A percentile compares a stretch with the other conserved stretches of the same genome.
Conservation (phyloP, 2,329 filamentous ascomycete genomes). For the Gnomoniopsis smithogilvyi region DNA sequence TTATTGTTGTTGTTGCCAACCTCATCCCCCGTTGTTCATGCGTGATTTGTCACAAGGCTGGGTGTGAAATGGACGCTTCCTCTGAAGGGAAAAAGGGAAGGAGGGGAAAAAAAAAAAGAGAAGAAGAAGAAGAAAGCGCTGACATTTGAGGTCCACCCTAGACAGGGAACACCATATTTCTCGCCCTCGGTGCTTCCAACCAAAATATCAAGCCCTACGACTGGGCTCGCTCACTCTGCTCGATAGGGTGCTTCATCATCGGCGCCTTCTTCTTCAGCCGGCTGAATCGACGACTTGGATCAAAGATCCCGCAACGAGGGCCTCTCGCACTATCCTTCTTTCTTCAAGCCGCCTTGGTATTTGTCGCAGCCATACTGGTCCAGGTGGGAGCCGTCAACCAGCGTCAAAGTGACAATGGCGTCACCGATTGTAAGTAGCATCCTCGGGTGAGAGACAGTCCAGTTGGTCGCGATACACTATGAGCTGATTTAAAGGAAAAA, state of each 20-base stretch:
- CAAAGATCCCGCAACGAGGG: conserved; percentile 7
- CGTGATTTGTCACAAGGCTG: too few species aligned
- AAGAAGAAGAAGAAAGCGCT: not conserved
- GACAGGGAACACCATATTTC: conserved; percentile 39
- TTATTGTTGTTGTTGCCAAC: too few species aligned
- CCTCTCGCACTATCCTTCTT: conserved; percentile 11
- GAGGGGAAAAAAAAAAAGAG: not conserved
- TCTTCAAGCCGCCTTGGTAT: conserved; percentile 11
- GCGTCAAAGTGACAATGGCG: not conserved
- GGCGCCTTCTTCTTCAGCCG: conserved; percentile 37
- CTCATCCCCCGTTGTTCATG: not conserved
- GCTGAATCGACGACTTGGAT: conserved; percentile 23
- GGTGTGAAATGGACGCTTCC: too few species aligned
- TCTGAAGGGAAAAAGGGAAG: not conserved
- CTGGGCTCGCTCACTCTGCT: conserved; percentile 40
- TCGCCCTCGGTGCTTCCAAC: conserved; percentile 37
- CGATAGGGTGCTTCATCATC: conserved; percentile 38
- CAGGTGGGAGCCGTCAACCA: conserved; percentile 9
- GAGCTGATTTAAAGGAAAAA: not conserved
- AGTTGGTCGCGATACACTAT: too few species aligned
- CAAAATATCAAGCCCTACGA: conserved; percentile 37
- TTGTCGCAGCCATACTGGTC: conserved; percentile 11
- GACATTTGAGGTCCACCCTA: conserved; percentile 16
- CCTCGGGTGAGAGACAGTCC: not conserved
- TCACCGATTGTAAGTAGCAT: conserved; percentile 4